A percentile compares a stretch with the other conserved stretches of the same genome.
These are phyloP conservation scores for Didymellaceae sp. DNA, from an alignment of 2,329 filamentous ascomycete genomes.

Conservation along the genomic window DNA sequence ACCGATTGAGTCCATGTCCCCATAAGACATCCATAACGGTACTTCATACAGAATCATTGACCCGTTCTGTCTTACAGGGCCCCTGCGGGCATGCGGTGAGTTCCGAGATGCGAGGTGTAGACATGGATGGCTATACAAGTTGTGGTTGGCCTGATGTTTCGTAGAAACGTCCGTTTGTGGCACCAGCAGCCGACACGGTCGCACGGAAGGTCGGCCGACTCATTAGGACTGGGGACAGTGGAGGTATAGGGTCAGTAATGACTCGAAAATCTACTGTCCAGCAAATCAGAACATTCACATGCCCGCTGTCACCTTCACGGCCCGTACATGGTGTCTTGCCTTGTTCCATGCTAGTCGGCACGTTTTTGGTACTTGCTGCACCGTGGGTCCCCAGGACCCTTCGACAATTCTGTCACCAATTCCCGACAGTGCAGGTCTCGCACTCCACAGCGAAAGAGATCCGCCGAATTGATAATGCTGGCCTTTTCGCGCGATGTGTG, in stretches of 20 bases:
- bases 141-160: slow-evolving; percentile 6
- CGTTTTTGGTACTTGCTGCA: not conserved
- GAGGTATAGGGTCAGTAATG: not conserved
- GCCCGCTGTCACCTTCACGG: slow-evolving; percentile 12
- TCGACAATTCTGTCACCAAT: slow-evolving; percentile 17
- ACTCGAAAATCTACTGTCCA: not conserved
- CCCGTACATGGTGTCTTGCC: slow-evolving; percentile 4
- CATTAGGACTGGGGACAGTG: not conserved
- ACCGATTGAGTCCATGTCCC: too few species aligned
- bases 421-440: slow-evolving; percentile 19
- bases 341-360: not conserved
- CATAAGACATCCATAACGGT: not conserved
- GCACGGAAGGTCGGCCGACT: not conserved
- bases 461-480: slow-evolving; percentile 12
- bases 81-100: not conserved
- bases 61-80: not conserved
- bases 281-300: slow-evolving; percentile 10
- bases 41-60: not conserved
- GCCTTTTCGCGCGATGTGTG: slow-evolving; percentile 3
- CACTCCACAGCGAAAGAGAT: slow-evolving; percentile 13
- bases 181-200: not conserved
- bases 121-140: not conserved
- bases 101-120: not conserved
- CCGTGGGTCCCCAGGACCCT: slow-evolving; percentile 3
- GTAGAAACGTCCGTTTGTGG: not conserved